Percentiles rank a stretch among this genome's conserved stretches.
Conservation (phyloP, 2,329 filamentous ascomycete species). For the Neofusicoccum kwambonambiense region DNA sequence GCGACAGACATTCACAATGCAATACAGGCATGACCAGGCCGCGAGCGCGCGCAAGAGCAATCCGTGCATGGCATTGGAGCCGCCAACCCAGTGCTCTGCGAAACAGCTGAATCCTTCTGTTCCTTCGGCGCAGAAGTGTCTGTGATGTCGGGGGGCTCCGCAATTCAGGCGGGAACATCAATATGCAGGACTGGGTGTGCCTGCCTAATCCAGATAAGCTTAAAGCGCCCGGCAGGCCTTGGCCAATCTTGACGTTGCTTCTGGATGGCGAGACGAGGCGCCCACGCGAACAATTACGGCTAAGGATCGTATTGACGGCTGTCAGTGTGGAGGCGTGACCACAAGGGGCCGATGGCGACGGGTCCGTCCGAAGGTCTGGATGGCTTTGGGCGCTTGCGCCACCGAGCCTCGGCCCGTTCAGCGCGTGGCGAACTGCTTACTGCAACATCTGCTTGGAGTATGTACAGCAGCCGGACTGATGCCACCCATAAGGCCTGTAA, state of each 20-base stretch:
- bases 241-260: background rate
- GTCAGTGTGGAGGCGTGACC: background rate
- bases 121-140: background rate
- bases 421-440: background rate
- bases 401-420: background rate
- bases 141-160: background rate
- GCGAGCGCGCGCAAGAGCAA: background rate
- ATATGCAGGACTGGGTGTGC: background rate
- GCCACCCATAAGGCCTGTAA: background rate
- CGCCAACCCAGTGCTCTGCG: background rate
- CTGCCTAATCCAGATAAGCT: slow-evolving; percentile 12
- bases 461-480: background rate
- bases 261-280: background rate
- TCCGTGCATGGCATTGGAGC: background rate
- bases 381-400: background rate
- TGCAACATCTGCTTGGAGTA: no score
- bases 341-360: background rate
- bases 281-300: background rate
- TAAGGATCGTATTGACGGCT: background rate
- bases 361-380: background rate
- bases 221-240: background rate
- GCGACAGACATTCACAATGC: background rate
- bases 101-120: background rate
- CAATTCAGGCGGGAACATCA: background rate
- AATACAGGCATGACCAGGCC: no score